A percentile compares a stretch with the other conserved stretches of the same genome.
phyloP scores from a whole-genome alignment of 441 rosid species.

The Erysimum cheiri region DNA sequence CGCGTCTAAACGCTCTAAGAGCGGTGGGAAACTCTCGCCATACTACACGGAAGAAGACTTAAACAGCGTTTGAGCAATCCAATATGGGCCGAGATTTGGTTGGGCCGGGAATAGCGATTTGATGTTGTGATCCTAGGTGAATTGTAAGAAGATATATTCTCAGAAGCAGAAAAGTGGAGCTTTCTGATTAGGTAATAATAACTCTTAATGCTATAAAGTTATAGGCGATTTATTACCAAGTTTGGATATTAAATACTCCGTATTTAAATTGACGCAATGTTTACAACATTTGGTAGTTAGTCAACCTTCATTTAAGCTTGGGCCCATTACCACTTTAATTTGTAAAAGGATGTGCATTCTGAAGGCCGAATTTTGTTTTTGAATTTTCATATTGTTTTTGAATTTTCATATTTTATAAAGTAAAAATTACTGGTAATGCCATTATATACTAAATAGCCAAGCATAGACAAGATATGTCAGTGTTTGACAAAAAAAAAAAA shows the following conservation, averaged over 20 bases:
- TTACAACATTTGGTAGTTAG: constrained; percentile 24
- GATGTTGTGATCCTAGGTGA: constrained; percentile 21
- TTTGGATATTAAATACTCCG: not conserved
- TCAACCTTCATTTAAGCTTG: constrained; percentile 21
- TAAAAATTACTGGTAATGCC: not conserved
- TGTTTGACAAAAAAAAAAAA: no score
- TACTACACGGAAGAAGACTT: constrained; percentile 69
- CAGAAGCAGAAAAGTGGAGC: constrained; percentile 25
- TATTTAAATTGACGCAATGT: constrained; percentile 10
- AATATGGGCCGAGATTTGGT: constrained; percentile 25
- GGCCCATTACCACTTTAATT: not conserved
- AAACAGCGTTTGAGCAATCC: constrained; percentile 31
- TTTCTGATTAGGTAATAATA: constrained; percentile 40
- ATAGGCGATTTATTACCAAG: not conserved
- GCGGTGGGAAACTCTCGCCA: constrained; percentile 69
- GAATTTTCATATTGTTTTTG: no score
- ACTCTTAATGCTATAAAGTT: not conserved
- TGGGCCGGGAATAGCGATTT: constrained; percentile 6
- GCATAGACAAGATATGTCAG: no score
- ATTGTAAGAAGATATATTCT: constrained; percentile 12
- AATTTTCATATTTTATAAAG: not conserved
- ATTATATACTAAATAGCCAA: not conserved
- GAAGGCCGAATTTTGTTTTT: no score
- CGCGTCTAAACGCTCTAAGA: constrained; percentile 42
- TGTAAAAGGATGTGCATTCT: no score